These are phyloP conservation scores for Arbutus unedo DNA, from an alignment of 148 eudicot genomes.

Conservation along the genomic window DNA sequence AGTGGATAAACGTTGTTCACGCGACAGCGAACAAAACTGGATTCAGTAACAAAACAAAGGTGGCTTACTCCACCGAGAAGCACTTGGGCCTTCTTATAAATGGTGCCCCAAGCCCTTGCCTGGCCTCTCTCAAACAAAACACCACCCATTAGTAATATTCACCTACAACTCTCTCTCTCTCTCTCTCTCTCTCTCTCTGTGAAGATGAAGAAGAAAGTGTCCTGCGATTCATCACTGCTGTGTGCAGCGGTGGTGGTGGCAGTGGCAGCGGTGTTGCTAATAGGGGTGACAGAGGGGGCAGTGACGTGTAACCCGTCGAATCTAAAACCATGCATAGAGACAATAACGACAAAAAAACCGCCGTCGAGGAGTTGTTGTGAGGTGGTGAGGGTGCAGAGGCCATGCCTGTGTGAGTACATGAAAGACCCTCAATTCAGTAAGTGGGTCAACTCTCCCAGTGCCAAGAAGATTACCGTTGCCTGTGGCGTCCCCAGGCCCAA, in stretches of 20 bases:
- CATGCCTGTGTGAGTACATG: constrained; percentile 39
- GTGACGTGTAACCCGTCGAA: constrained; percentile 24
- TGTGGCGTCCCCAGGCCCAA: constrained; percentile 15
- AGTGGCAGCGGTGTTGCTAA: background rate
- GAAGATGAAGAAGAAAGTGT: constrained; percentile 7
- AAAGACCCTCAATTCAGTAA: constrained; percentile 27
- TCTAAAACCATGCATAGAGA: constrained; percentile 32
- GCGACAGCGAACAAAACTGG: too few relatives aligned
- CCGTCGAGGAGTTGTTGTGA: constrained; percentile 35
- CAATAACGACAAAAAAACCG: constrained; percentile 18
- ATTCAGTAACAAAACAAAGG: too few relatives aligned
- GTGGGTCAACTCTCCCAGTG: constrained; percentile 31
- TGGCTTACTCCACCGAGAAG: too few relatives aligned
- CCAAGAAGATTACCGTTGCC: constrained; percentile 22
- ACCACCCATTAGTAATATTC: too few relatives aligned
- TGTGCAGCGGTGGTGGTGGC: too few relatives aligned
- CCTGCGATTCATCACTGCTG: background rate
- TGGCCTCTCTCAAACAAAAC: too few relatives aligned
- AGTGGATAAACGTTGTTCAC: too few relatives aligned
- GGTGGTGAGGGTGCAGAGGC: constrained; percentile 32
- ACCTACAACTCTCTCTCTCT: too few relatives aligned
- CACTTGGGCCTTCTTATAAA: too few relatives aligned
- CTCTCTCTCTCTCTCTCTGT: too few relatives aligned
- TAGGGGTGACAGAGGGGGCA: constrained; percentile 13
- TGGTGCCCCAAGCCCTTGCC: too few relatives aligned